phyloP scores from a whole-genome alignment of 257 asterid genomes.

The Solanum piurae region DNA sequence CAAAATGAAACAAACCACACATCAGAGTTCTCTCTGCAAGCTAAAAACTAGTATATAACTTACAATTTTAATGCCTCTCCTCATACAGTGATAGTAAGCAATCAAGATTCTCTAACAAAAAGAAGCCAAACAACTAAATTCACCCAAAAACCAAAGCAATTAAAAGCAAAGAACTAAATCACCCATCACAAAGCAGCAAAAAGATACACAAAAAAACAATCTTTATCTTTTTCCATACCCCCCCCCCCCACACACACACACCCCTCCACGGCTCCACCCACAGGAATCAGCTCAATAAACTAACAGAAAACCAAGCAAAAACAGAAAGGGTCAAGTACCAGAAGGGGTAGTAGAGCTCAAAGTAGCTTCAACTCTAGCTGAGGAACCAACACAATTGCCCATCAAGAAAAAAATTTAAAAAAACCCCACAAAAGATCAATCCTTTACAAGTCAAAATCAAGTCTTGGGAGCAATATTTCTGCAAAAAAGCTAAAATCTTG shows the following conservation, averaged over 20 bases:
- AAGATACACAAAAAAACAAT: not conserved
- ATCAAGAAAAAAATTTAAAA: constrained; percentile 7
- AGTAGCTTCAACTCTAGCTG: constrained; percentile 80
- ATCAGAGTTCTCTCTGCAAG: not conserved
- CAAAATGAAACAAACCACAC: not conserved
- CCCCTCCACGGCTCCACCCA: not conserved
- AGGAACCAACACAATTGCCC: constrained; percentile 80
- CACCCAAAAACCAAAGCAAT: not conserved
- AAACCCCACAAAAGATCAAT: not conserved
- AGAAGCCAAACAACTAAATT: not conserved
- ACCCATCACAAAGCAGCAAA: not conserved
- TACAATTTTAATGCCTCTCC: not conserved
- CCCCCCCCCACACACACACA: not conserved
- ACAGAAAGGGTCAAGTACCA: constrained; percentile 29
- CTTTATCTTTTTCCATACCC: not conserved
- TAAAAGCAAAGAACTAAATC: not conserved
- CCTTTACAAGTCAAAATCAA: not conserved
- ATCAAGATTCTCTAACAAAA: not conserved
- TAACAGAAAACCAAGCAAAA: not conserved
- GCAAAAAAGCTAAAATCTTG: not conserved
- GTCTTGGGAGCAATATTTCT: not conserved
- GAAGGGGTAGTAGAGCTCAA: constrained; percentile 38
- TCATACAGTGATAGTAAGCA: not conserved
- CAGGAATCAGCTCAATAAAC: not conserved
- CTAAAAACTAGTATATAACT: not conserved